phyloP scores from a whole-genome alignment of 306 rosid genomes.

The Ormosia emarginata region DNA sequence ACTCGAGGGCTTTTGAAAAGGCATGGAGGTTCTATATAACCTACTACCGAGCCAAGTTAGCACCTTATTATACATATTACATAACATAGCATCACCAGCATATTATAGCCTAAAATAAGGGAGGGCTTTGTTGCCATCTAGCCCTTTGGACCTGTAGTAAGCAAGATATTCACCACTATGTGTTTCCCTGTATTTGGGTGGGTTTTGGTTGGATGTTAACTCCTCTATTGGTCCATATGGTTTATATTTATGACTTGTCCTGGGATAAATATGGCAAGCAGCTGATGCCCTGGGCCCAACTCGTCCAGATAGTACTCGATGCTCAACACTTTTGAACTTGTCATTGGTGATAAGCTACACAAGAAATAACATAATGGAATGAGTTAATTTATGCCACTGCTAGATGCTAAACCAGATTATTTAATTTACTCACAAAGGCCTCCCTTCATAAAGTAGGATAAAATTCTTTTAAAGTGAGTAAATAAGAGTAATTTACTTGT shows the following conservation, averaged over 20 bases:
- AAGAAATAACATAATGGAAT: neutral
- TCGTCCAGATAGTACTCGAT: slow-evolving; percentile 55
- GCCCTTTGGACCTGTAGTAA: slow-evolving; percentile 57
- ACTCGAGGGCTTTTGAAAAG: no score
- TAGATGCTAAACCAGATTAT: neutral
- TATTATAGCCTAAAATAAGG: slow-evolving; percentile 35
- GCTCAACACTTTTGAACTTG: slow-evolving; percentile 75
- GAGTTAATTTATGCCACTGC: neutral
- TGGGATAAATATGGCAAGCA: slow-evolving; percentile 76
- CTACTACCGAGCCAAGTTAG: neutral
- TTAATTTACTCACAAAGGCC: neutral
- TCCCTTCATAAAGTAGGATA: neutral
- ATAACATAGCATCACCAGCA: neutral
- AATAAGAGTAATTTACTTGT: no score
- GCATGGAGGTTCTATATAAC: neutral
- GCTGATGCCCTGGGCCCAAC: slow-evolving; percentile 63
- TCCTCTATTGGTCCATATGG: slow-evolving; percentile 60
- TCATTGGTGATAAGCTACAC: slow-evolving; percentile 73
- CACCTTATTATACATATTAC: neutral
- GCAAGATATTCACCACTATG: slow-evolving; percentile 50
- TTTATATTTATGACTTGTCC: slow-evolving; percentile 23
- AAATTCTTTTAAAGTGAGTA: no score
- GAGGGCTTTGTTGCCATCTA: slow-evolving; percentile 64
- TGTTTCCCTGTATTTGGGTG: slow-evolving; percentile 60
- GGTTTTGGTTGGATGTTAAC: slow-evolving; percentile 40